Evolutionary conservation across 495 filamentous ascomycete species (phyloP).

Genomic region (Podospora appendiculata): DNA sequence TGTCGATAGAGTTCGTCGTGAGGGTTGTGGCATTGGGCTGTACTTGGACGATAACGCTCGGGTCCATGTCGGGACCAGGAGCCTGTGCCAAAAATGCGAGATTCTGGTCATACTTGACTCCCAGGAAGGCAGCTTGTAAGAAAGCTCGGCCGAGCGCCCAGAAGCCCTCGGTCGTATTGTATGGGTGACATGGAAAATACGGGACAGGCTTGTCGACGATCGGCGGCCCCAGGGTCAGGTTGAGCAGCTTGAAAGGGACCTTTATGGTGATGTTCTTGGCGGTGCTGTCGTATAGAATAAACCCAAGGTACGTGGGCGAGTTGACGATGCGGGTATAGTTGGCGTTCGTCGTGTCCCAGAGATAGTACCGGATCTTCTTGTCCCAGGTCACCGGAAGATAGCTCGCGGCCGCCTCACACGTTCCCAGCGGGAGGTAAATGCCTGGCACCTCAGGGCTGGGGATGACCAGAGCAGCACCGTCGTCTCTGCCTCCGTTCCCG

Average conservation of each 20-base stretch:
- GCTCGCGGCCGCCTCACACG: background rate
- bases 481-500: background rate
- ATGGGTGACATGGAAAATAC: constrained; percentile 48
- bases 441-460: background rate
- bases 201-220: constrained; percentile 31
- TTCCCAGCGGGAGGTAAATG: background rate
- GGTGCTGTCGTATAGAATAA: constrained; percentile 33
- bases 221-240: constrained; percentile 42
- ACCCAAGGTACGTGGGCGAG: constrained; percentile 33
- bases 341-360: background rate
- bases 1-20: too few species aligned
- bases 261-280: constrained; percentile 39
- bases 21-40: too few species aligned
- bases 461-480: background rate
- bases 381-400: background rate
- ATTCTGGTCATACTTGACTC: constrained; percentile 37
- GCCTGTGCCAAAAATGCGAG: constrained; percentile 8
- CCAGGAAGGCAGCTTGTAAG: constrained; percentile 50
- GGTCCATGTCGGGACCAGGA: constrained; percentile 5
- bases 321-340: background rate
- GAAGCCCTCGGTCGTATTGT: constrained; percentile 1
- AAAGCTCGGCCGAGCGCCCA: constrained; percentile 44
- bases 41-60: background rate
- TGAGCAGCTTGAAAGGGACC: constrained; percentile 45
- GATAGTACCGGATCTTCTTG: background rate